Evolutionary conservation across 2,329 filamentous ascomycete genomes (phyloP), one percentile per base, ranked within the genome.

Genomic region (Fusarium algeriense): DNA sequence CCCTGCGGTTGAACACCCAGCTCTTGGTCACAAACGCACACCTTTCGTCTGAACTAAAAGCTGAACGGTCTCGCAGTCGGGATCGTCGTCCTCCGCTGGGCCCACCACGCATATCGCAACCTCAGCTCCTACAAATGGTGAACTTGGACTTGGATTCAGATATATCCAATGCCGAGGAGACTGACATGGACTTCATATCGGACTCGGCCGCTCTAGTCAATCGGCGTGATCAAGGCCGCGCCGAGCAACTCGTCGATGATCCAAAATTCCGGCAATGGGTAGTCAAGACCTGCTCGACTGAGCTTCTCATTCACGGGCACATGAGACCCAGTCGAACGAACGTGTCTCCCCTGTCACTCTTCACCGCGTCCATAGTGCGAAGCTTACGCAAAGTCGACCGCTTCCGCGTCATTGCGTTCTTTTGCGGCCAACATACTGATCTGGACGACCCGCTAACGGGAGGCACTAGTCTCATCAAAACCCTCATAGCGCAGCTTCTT

Each of bases 41-140:
- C 0, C 38, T 55, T 0, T 20, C 17, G 1, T 34, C 38, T 0
- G 26, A 45, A 0, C 38, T 55, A 0, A 19, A 45, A 17, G n/a
- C 30, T 2, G 38, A 55, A 5, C 20, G 38, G 11, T 55, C 52
- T 2, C 52, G 30, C 2, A 55, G 38, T 2, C 38, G 38, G 14
- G 37, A 35, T 3, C 17, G 30, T 12, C 19, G 52, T 10, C 17
- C 52, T 15, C 23, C 6, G n/a, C 12, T 15, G 1, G 38, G 37
- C 0, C 38, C 52, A n/a, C 11, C 52, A n/a, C 38, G 11, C 7
- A 1, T 45, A 35, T 17, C 52, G 4, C 38, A 55, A 26, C 6
- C 17, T n/a, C 52, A 35, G 0, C 20, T 55, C 8, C 9, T 35
- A 1, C 28, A 9, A 0, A 28, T 35, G 2, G n/a, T 55, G 4